These are phyloP conservation scores for Colletotrichum tamarilloi DNA, from an alignment of 2,329 filamentous ascomycete genomes.

Conservation along the genomic window DNA sequence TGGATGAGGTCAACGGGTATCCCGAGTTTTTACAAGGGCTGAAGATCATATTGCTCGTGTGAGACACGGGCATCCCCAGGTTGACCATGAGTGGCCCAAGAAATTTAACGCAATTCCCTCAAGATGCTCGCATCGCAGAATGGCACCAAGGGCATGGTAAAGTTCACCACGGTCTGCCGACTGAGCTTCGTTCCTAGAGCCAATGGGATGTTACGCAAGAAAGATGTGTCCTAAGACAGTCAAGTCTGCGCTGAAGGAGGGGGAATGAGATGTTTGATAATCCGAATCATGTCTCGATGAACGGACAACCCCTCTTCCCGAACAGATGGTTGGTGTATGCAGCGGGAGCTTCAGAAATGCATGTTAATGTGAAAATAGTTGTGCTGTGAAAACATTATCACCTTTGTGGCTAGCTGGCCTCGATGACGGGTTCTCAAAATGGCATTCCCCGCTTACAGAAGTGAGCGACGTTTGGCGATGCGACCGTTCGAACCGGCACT, in stretches of 20 bases:
- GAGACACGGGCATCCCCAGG: constrained; percentile 9
- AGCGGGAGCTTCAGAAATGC: background rate
- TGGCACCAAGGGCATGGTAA: constrained; percentile 1
- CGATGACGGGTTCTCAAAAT: background rate
- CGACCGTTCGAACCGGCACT: background rate
- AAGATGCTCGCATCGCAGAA: constrained; percentile 10
- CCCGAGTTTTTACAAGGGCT: background rate
- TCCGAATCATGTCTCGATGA: constrained; percentile 9
- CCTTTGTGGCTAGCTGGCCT: background rate
- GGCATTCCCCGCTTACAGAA: background rate
- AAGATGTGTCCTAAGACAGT: constrained; percentile 1
- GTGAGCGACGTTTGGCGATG: background rate
- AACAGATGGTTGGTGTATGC: background rate
- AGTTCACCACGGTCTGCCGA: background rate
- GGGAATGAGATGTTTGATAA: background rate
- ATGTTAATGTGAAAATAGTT: background rate
- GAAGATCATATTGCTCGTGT: background rate
- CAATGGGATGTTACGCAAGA: constrained; percentile 1
- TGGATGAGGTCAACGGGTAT: background rate
- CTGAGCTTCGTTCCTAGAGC: background rate
- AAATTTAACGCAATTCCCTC: background rate
- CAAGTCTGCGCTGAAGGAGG: background rate
- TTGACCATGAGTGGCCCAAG: background rate
- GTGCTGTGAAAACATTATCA: background rate
- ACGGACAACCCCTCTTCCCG: background rate